Conservation (phyloP, 148 eudicot genomes). For the Cornus kousa region DNA sequence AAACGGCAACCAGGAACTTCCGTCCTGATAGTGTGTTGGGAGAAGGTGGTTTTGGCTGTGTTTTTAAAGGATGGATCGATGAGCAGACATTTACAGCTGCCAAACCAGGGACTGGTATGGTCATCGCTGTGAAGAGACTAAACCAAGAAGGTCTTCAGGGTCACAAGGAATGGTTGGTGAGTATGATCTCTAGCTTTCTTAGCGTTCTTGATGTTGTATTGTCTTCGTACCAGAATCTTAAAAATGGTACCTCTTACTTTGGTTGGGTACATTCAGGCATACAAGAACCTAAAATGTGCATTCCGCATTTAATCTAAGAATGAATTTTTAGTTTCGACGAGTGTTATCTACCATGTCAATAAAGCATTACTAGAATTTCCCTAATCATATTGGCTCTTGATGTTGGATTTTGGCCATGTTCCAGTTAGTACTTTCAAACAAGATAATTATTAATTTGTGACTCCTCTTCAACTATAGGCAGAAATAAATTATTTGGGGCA, state of each 20-base stretch:
- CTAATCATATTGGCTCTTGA: background rate
- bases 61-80: slow-evolving; percentile 87
- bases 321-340: background rate
- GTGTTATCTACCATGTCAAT: background rate
- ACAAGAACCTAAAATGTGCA: background rate
- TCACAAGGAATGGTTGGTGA: slow-evolving; percentile 88
- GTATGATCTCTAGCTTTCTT: slow-evolving; percentile 17
- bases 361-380: background rate
- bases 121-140: slow-evolving; percentile 78
- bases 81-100: slow-evolving; percentile 60
- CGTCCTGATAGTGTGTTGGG: slow-evolving; percentile 87
- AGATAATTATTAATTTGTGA: slow-evolving; percentile 1
- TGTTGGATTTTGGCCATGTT: background rate
- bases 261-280: background rate
- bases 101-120: slow-evolving; percentile 58
- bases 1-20: slow-evolving; percentile 63
- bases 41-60: slow-evolving; percentile 90
- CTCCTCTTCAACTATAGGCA: slow-evolving; percentile 41
- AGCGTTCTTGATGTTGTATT: background rate
- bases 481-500: slow-evolving; percentile 83
- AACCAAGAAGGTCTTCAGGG: slow-evolving; percentile 80
- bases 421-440: background rate
- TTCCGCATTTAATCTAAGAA: background rate
- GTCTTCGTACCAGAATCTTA: background rate
- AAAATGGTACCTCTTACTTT: background rate